These are phyloP conservation scores for Boletus mariae DNA, from an alignment of 1,284 basidiomycete species.

Conservation along the genomic window DNA sequence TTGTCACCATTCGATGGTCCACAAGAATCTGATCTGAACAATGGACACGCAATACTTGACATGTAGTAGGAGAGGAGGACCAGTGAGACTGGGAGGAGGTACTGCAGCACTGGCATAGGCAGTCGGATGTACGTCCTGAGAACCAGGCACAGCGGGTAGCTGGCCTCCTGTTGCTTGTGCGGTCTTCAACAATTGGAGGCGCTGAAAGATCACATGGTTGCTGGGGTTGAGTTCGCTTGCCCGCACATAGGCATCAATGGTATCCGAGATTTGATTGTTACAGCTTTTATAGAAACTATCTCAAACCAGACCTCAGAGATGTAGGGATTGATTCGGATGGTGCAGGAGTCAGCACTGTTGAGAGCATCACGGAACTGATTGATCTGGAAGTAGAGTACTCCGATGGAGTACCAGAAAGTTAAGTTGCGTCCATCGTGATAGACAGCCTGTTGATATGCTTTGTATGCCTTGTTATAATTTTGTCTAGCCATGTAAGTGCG, in stretches of 20 bases:
- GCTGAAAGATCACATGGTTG: conserved; percentile 61
- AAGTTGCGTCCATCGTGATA: too few relatives aligned
- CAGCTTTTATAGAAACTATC: conserved; percentile 89
- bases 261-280: conserved; percentile 98
- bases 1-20: conserved; percentile 48
- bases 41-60: conserved; percentile 37
- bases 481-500: conserved; percentile 98
- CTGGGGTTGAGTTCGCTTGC: conserved; percentile 86
- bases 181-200: too few relatives aligned
- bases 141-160: too few relatives aligned
- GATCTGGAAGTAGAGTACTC: conserved; percentile 99
- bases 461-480: too few relatives aligned
- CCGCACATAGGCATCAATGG: conserved; percentile 95
- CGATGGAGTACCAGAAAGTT: too few relatives aligned
- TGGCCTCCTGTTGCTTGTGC: too few relatives aligned
- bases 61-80: conserved; percentile 62
- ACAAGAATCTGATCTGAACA: conserved; percentile 63
- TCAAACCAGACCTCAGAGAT: conserved; percentile 78
- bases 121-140: conserved; percentile 61
- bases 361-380: conserved; percentile 98
- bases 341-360: conserved; percentile 91
- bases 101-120: conserved; percentile 77
- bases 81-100: conserved; percentile 59
- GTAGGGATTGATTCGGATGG: conserved; percentile 97
- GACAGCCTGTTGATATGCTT: too few relatives aligned